Evolutionary conservation across 805 yeast genomes (phyloP), one percentile per base, ranked within the genome.

Genomic region (Kodamaea hsintzibuensis): DNA sequence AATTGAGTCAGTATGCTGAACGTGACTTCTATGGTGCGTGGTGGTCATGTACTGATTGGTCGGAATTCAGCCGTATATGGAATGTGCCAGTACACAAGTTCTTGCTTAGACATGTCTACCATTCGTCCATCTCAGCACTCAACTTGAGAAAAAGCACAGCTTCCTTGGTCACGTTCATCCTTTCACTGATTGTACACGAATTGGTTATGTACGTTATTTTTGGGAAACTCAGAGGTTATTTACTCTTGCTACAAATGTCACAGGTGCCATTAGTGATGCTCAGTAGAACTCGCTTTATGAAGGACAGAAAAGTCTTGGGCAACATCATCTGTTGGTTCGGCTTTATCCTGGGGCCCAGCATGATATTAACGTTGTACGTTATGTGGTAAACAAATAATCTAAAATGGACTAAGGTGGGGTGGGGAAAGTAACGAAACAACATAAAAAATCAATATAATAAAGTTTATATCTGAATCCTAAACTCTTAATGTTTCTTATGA

Each of bases 31-130:
- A 96, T 66, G 93, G 96, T 2, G 89, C 91, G 44, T 96, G 99
- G 99, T 95, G 99, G 99, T 90, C 92, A 62, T 89, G 96, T 57
- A 83, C 87, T 16, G 88, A 90, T 42, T 95, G 98, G 97, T 89
- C 89, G 54, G 92, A 92, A 66, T 95, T 89, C 68, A 87, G 97
- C 9, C 79, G 98, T 59, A 84, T 88, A 57, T 96, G 99, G 99
- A 95, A 95, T 67, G 81, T 82, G 8, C 97, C 98, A 0, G 98
- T 95, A 18, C 97, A 95, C 68, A 82, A 84, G 63, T 95, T 95
- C 61, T 73, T 95, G 55, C 74, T 92, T 45, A 81, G 98, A 59
- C 99, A 96, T 66, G 98, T 95, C 2, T 96, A 95, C 69, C 97
- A 92, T 66, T 85, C 96, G 22, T 84, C 95, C 8, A 88, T 93